These are phyloP conservation scores for Fusarium tjaetaba DNA, from an alignment of 2,329 filamentous ascomycete species.

Conservation along the genomic window DNA sequence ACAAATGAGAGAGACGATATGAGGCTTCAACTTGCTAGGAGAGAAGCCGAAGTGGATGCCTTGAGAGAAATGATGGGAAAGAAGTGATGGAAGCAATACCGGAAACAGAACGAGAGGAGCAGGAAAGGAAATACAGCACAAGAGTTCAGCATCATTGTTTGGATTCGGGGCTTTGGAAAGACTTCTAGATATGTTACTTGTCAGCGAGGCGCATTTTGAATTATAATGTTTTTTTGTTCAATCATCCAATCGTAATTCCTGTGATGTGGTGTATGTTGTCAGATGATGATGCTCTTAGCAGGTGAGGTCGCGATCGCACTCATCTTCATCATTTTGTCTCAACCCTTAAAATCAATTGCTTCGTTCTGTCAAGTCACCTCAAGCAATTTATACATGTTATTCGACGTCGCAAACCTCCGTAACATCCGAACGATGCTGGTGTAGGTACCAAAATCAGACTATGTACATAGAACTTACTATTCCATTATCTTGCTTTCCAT, in stretches of 20 bases:
- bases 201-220: conserved; percentile 17
- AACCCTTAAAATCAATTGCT: neutral
- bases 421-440: neutral
- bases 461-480: neutral
- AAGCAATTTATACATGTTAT: neutral
- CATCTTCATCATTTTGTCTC: too few relatives aligned
- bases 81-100: conserved; percentile 19
- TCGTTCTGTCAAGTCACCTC: neutral
- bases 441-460: neutral
- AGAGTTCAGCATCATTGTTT: neutral
- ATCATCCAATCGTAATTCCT: neutral
- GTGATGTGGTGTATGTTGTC: neutral
- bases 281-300: conserved; percentile 30
- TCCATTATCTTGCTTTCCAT: neutral
- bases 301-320: conserved; percentile 6
- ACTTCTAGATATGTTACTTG: conserved; percentile 17
- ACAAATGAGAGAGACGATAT: conserved; percentile 71
- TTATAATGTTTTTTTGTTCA: conserved; percentile 7
- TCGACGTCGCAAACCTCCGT: neutral
- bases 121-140: neutral
- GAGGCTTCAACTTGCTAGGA: conserved; percentile 68
- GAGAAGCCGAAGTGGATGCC: conserved; percentile 72
- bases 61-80: conserved; percentile 61
- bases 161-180: conserved; percentile 23
- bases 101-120: conserved; percentile 30